Conservation (phyloP, 371 early-diverging fungal genomes). For the Dinochytrium kinnereticum region DNA sequence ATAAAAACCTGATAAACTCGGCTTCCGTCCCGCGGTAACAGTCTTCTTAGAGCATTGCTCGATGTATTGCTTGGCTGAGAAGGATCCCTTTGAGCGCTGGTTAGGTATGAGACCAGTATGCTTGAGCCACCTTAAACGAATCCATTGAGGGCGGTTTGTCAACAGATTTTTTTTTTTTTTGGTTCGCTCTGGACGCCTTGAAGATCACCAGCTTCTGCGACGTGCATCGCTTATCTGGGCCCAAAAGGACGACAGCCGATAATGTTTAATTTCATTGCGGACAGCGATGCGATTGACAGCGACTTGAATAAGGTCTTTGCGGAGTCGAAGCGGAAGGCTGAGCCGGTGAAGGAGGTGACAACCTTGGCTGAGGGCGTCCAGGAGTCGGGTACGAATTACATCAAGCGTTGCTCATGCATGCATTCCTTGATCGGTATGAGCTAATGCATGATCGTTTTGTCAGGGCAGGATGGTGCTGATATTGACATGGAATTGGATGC, state of each 20-base stretch:
- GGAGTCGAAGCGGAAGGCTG: background rate
- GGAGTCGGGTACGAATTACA: background rate
- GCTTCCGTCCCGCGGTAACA: background rate
- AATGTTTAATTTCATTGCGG: background rate
- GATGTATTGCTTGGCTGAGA: constrained; percentile 9
- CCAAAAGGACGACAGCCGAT: background rate
- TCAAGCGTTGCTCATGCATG: too few relatives aligned
- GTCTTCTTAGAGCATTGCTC: constrained; percentile 8
- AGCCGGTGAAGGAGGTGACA: background rate
- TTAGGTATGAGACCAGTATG: background rate
- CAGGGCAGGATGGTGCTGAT: background rate
- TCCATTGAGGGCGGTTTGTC: too few relatives aligned
- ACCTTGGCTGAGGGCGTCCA: background rate
- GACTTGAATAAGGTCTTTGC: background rate
- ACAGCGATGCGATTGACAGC: background rate
- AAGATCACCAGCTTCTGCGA: background rate
- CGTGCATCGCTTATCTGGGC: too few relatives aligned
- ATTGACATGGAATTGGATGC: background rate
- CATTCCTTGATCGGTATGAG: too few relatives aligned
- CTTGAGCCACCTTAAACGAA: too few relatives aligned
- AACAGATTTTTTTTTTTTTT: background rate
- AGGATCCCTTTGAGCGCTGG: background rate
- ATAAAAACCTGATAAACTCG: background rate
- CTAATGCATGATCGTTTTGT: too few relatives aligned
- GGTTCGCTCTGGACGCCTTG: background rate